Evolutionary conservation across 805 yeast genomes (phyloP), one percentile per base, ranked within the genome.

Genomic region (Blastobotrys attinorum): DNA sequence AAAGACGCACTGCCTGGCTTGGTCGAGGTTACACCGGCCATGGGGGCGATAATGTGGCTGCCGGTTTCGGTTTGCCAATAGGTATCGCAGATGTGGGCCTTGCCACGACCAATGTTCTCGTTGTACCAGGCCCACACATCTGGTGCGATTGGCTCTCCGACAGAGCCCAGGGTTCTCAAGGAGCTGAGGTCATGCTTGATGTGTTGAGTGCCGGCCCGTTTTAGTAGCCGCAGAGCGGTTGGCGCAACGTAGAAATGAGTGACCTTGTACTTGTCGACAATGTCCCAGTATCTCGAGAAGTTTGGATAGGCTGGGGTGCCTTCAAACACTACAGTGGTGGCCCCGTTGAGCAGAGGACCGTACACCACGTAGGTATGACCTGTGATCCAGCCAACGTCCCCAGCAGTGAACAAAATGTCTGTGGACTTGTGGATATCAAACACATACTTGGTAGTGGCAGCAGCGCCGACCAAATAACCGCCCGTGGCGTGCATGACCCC

Each of bases 21-120:
- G 50, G 92, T 84, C 55, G 96, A 94, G 35, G 90, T 79, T 31
- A 83, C 82, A 63, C 98, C 97, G n/a, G 97, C 95, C 58, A 92
- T 66, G 50, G 97, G 96, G 37, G 96, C 82, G 64, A 92, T 83
- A 63, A 92, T 73, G 62, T 90, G 97, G 31, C 96, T 83, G 44
- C 98, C 98, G 10, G 95, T 82, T 71, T 92, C 98, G 31, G 97
- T 92, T 72, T 89, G 96, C 98, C 98, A 92, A 76, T 88, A 88
- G 38, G 98, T 92, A 68, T 92, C 98, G 58, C 86, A 81, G 55
- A 90, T 81, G 58, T 88, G 95, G 60, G 95, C 85, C 62, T 84
- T 75, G 47, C 80, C 79, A 58, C 88, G 83, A 60, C 98, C 98
- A 57, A 92, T 81, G 63, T 84, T 76, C 57, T 85, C 90, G 63